Evolutionary conservation across 768 basidiomycete genomes (phyloP), one percentile per base, ranked within the genome.

Genomic region (Suillus tomentosus): DNA sequence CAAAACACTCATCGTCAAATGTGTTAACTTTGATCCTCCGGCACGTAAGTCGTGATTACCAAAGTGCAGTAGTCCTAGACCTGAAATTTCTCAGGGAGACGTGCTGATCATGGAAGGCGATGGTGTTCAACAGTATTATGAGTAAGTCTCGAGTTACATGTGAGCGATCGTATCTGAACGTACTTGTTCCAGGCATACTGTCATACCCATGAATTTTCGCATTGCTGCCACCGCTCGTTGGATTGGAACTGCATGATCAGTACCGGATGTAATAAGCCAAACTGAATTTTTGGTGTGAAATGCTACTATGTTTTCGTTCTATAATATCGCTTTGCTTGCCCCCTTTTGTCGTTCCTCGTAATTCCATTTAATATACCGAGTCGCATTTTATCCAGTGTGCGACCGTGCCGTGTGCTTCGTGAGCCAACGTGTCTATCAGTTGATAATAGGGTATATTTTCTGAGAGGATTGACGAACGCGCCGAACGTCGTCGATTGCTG

Each of bases 151-250:
- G 34, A 19, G 53, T 58, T 27, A 27, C 39, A 45, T 42, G 34
- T 62, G 9, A 64, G 39, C 9, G n/a, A 63, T 9, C 60, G 64
- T 65, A 62, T 63, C 64, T 72, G 55, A 69, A 37, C 14, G 57
- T 58, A 31, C 31, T 31, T 31, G 39, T 62, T 10, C n/a, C 59
- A 92, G 90, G 70, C 91, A 93, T 65, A 88, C 88, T 7, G 91
- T 93, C 5, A 73, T 89, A 63, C 91, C 91, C 13, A 80, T 82
- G 62, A 87, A 89, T 70, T 90, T 92, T 73, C 84, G 91, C 3
- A 90, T 93, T 66, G 91, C 90, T 36, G 91, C 91, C 3, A 93
- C 91, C 14, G 91, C 91, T 47, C 84, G 91, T 50, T 81, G 75
- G 63, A 92, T 93, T 68, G 77, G 78, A 64, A 71, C 76, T 61